Evolutionary conservation across 139 green algal genomes (phyloP), one percentile per base, ranked within the genome.

Genomic region (Picochlorum sp.): DNA sequence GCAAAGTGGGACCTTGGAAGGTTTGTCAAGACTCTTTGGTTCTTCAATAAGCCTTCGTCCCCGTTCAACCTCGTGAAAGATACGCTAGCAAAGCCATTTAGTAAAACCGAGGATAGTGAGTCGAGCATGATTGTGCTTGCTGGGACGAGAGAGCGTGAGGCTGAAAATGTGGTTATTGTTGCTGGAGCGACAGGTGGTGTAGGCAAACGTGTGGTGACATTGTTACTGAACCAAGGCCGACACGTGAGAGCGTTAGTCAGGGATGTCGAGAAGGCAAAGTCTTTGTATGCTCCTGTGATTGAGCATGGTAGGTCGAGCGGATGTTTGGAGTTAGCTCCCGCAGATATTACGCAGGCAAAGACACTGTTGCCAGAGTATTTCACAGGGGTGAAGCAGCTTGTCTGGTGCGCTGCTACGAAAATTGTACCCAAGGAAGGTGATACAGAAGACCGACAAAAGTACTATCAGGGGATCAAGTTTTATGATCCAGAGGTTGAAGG

Each of bases 401-500:
- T 97, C 16, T 80, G 72, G 58, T 90, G 83, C 67, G 76, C 69
- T 1, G 85, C 85, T 13, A 76, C 82, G 52, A 90, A 87, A 65
- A 77, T 95, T 26, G 14, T 44, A 20, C 52, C 51, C 13, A 59
- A 59, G 76, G 90, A 97, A 70, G 89, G 90, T 0, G 90, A 97
- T 74, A 86, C 74, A 9, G 52, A 32, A 0, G 78, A 88, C 63
- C 68, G 89, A 2, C 20, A 52, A n/a, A 97, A 96, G 77, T 97
- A 96, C 69, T 80, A 82, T 26, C 68, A 83, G 69, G 85, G 87
- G 62, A 92, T 94, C 77, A 90, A 92, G 66, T 94, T 94, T 46
- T 95, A 84, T 46, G 79, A 94, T 62, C 86, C 86, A 2, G 68
- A 87, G 71, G 74, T 94, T 23, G 77, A 81, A n/a, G 84, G 75